Percentiles rank a stretch among this genome's conserved stretches.
Conservation (phyloP, 2,329 filamentous ascomycete genomes). For the Epichloe glyceriae region DNA sequence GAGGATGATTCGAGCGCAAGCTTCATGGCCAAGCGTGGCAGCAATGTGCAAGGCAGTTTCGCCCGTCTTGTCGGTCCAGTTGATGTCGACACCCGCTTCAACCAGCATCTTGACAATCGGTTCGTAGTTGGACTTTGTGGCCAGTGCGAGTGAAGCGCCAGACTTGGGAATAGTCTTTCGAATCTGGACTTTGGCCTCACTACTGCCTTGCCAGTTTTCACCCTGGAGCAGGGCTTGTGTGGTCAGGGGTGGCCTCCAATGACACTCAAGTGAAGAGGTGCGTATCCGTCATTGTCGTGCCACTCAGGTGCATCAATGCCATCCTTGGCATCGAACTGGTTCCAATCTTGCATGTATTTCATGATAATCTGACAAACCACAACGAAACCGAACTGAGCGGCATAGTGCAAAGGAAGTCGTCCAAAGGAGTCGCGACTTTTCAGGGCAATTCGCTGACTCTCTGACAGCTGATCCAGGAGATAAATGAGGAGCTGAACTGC, state of each 20-base stretch:
- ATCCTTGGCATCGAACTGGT: slow-evolving; percentile 67
- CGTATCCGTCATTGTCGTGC: slow-evolving; percentile 87
- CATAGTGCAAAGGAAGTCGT: slow-evolving; percentile 80
- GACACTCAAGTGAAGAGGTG: slow-evolving; percentile 83
- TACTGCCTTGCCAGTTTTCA: slow-evolving; percentile 60
- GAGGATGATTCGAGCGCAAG: slow-evolving; percentile 68
- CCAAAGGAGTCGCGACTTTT: slow-evolving; percentile 63
- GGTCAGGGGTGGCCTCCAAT: slow-evolving; percentile 83
- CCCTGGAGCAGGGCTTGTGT: slow-evolving; percentile 69
- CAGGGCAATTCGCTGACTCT: slow-evolving; percentile 55
- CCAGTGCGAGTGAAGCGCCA: slow-evolving; percentile 75
- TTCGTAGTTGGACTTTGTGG: slow-evolving; percentile 76
- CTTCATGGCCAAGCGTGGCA: slow-evolving; percentile 71
- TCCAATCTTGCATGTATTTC: slow-evolving; percentile 79
- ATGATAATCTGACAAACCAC: slow-evolving; percentile 82
- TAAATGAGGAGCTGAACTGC: slow-evolving; percentile 54
- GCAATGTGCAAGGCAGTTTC: slow-evolving; percentile 90
- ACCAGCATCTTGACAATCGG: slow-evolving; percentile 79
- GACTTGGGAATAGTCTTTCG: slow-evolving; percentile 66
- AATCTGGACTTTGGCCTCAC: slow-evolving; percentile 47
- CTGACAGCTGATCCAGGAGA: slow-evolving; percentile 54
- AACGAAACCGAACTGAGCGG: slow-evolving; percentile 87
- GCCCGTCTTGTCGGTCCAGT: slow-evolving; percentile 80
- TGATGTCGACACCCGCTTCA: slow-evolving; percentile 80
- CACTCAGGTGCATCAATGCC: slow-evolving; percentile 79